Evolutionary conservation across 2,329 filamentous ascomycete species (phyloP).

Genomic region (Seiridium unicorne): DNA sequence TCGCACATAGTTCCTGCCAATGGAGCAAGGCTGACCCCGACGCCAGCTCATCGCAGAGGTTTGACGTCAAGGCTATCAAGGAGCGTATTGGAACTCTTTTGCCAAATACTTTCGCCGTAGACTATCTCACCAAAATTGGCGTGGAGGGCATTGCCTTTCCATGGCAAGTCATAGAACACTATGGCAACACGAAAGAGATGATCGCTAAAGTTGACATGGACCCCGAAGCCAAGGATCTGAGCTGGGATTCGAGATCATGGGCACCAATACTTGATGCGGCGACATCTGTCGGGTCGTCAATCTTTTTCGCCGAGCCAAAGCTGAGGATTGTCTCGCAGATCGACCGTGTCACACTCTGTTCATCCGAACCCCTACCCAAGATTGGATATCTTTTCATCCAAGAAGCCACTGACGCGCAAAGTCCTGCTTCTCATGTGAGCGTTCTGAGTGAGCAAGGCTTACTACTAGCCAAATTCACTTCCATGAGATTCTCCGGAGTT

Average conservation of each 20-base stretch:
- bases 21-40: conserved; percentile 3
- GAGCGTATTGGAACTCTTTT: conserved; percentile 25
- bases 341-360: not conserved
- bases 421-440: conserved; percentile 27
- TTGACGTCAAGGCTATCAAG: conserved; percentile 24
- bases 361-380: conserved; percentile 26
- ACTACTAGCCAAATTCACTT: conserved; percentile 26
- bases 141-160: conserved; percentile 39
- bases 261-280: conserved; percentile 39
- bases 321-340: conserved; percentile 30
- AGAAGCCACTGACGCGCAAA: conserved; percentile 21
- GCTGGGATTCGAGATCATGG: conserved; percentile 25
- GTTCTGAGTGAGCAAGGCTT: conserved; percentile 18
- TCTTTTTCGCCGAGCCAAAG: conserved; percentile 33
- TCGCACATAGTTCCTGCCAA: conserved; percentile 28
- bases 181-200: conserved; percentile 36
- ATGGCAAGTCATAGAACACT: conserved; percentile 37
- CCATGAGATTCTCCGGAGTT: conserved; percentile 38
- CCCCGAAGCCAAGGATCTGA: conserved; percentile 13
- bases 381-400: conserved; percentile 32
- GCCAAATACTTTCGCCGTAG: conserved; percentile 30
- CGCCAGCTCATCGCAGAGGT: not conserved
- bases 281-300: conserved; percentile 37
- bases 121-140: conserved; percentile 36
- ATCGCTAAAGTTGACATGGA: conserved; percentile 35